phyloP scores from a whole-genome alignment of 176 grass and related monocot species.

The Pontederia crassipes region DNA sequence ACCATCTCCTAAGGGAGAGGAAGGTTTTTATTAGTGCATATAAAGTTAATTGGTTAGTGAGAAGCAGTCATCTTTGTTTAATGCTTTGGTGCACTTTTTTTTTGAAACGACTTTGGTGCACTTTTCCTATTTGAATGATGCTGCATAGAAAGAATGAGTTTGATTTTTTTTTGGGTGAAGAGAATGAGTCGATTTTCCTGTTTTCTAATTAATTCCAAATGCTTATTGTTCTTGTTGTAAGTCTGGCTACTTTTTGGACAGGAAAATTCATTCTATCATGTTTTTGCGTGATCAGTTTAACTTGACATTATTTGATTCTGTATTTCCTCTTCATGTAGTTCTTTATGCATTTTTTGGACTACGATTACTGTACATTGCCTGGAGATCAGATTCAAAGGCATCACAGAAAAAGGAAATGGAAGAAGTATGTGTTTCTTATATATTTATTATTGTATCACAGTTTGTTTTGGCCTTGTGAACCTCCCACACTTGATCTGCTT shows the following conservation, averaged over 20 bases:
- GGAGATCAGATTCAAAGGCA: conserved; percentile 76
- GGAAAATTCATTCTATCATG: conserved; percentile 1
- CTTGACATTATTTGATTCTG: conserved; percentile 21
- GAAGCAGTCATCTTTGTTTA: too few relatives aligned
- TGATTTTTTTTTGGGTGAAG: too few relatives aligned
- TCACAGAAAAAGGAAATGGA: conserved; percentile 97
- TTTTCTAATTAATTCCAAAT: not conserved
- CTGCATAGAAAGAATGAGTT: too few relatives aligned
- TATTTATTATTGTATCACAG: not conserved
- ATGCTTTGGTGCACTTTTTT: too few relatives aligned
- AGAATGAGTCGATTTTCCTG: not conserved
- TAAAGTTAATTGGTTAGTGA: too few relatives aligned
- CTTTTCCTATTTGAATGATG: too few relatives aligned
- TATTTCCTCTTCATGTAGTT: conserved; percentile 33
- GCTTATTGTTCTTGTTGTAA: not conserved
- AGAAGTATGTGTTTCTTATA: conserved; percentile 38
- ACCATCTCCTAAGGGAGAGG: too few relatives aligned
- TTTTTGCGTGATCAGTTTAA: not conserved
- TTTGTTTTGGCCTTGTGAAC: too few relatives aligned
- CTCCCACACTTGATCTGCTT: too few relatives aligned
- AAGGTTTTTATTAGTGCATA: too few relatives aligned
- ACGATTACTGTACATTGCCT: conserved; percentile 87
- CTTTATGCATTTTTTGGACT: conserved; percentile 83
- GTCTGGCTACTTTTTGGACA: too few relatives aligned
- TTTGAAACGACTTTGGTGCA: too few relatives aligned